phyloP scores from a whole-genome alignment of 2,329 filamentous ascomycete species.

The Cytospora paraplurivora region DNA sequence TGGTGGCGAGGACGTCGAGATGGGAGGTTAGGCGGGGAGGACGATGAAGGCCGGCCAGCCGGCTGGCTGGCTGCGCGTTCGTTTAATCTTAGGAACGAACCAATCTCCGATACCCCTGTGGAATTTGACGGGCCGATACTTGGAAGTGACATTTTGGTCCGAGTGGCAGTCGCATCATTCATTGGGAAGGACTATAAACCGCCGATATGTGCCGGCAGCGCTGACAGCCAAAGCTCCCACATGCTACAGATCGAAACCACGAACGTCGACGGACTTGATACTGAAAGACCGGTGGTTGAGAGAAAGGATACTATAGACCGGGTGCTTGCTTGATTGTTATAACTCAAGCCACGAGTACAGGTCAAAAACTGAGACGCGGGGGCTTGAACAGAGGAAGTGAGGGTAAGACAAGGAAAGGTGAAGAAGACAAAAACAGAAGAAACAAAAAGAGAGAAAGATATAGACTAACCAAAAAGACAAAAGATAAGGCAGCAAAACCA shows the following conservation, averaged over 20 bases:
- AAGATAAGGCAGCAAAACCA: too few relatives aligned
- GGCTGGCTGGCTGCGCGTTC: slow-evolving; percentile 1
- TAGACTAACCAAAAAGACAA: too few relatives aligned
- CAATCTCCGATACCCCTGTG: not conserved
- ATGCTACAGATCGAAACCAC: not conserved
- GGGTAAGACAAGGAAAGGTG: too few relatives aligned
- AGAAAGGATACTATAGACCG: too few relatives aligned
- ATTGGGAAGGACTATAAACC: not conserved
- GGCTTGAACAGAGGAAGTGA: too few relatives aligned
- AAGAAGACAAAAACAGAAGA: too few relatives aligned
- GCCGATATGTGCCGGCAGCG: not conserved
- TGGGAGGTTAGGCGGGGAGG: slow-evolving; percentile 33
- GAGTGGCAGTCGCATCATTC: not conserved
- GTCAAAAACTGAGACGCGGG: too few relatives aligned
- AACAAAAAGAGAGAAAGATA: too few relatives aligned
- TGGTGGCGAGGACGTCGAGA: slow-evolving; percentile 37
- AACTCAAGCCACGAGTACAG: too few relatives aligned
- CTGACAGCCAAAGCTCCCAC: not conserved
- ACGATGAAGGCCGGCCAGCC: not conserved
- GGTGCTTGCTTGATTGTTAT: too few relatives aligned
- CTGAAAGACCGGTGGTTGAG: too few relatives aligned
- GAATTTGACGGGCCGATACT: not conserved
- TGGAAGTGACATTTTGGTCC: not conserved
- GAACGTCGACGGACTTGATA: not conserved
- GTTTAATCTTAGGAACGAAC: not conserved